These are phyloP conservation scores for Fraxinus greggii DNA, from an alignment of 305 asterid genomes.

Conservation along the genomic window DNA sequence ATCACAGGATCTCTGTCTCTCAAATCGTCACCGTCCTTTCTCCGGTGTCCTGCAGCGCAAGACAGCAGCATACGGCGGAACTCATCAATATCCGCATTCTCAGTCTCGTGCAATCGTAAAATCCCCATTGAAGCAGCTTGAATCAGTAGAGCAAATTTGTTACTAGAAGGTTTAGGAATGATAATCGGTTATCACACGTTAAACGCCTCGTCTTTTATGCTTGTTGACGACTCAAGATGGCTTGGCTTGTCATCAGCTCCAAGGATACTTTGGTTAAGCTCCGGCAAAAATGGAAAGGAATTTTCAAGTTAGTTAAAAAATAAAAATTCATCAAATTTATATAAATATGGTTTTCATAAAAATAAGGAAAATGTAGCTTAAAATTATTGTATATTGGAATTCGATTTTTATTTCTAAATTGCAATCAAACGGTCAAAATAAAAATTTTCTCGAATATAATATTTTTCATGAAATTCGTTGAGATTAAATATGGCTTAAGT, in stretches of 20 bases:
- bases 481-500: too few relatives aligned
- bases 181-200: constrained; percentile 27
- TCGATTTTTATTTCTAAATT: too few relatives aligned
- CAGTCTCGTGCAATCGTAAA: constrained; percentile 48
- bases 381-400: too few relatives aligned
- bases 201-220: constrained; percentile 25
- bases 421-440: too few relatives aligned
- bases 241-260: constrained; percentile 9
- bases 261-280: not conserved
- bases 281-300: too few relatives aligned
- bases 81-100: constrained; percentile 66
- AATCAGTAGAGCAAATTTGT: not conserved
- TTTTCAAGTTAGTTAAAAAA: too few relatives aligned
- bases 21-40: constrained; percentile 47
- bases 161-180: constrained; percentile 6
- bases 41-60: constrained; percentile 61
- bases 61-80: constrained; percentile 75
- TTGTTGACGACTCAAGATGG: not conserved
- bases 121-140: constrained; percentile 56
- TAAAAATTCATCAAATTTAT: too few relatives aligned
- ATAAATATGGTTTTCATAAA: too few relatives aligned
- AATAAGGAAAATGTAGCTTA: too few relatives aligned
- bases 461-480: too few relatives aligned
- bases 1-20: not conserved
- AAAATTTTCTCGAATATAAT: too few relatives aligned